Conservation (phyloP, 371 early-diverging fungal species). For the Mucor racemosus region DNA sequence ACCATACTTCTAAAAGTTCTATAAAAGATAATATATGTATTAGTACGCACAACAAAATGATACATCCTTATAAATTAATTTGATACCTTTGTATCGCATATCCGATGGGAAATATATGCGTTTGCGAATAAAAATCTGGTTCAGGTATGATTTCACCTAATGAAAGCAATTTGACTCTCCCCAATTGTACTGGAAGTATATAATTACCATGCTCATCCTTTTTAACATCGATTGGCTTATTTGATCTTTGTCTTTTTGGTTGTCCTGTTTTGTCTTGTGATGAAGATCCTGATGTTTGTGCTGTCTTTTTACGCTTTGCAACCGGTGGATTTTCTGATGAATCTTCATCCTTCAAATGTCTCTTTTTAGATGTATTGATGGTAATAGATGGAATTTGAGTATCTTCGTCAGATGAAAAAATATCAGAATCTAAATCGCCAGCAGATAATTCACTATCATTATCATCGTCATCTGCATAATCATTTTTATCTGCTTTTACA, state of each 20-base stretch:
- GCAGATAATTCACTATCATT: constrained; percentile 9
- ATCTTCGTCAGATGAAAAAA: not conserved
- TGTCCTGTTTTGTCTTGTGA: not conserved
- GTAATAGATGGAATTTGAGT: not conserved
- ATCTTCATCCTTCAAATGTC: constrained; percentile 1
- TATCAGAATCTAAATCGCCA: constrained; percentile 4
- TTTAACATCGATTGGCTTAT: constrained; percentile 1
- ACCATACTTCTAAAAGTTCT: constrained; percentile 20
- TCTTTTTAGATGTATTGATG: not conserved
- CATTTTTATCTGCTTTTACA: constrained; percentile 8
- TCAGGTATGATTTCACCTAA: constrained; percentile 20
- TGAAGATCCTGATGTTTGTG: not conserved
- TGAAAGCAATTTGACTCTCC: constrained; percentile 8
- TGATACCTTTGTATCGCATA: constrained; percentile 15
- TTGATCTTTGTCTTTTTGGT: constrained; percentile 12
- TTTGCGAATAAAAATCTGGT: constrained; percentile 14
- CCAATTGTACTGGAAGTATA: constrained; percentile 14
- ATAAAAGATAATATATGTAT: not conserved
- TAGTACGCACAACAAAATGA: not conserved
- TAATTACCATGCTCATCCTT: constrained; percentile 18
- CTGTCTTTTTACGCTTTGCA: constrained; percentile 10
- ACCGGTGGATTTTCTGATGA: not conserved
- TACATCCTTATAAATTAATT: not conserved
- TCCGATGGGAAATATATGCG: constrained; percentile 20
- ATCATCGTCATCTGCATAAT: constrained; percentile 11